A percentile compares a stretch with the other conserved stretches of the same genome.
Evolutionary conservation across 768 basidiomycete species (phyloP).

Genomic region (Coprinellus aureogranulatus): DNA sequence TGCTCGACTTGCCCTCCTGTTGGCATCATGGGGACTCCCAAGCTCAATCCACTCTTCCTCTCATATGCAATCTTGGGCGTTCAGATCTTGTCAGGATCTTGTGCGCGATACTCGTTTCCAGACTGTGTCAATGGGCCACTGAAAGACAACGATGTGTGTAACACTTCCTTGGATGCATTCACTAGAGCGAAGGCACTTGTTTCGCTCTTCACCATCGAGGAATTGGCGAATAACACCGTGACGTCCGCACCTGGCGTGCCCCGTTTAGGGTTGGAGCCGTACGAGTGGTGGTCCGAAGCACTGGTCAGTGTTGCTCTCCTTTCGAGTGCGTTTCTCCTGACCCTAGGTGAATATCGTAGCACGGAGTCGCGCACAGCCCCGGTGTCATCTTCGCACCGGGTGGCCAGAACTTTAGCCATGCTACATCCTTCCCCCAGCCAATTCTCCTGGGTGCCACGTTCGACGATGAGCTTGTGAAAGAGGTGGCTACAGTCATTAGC

Average conservation of each 20-base stretch:
- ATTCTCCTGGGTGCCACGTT: slow-evolving; percentile 55
- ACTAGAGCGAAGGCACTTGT: slow-evolving; percentile 52
- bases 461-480: slow-evolving; percentile 50
- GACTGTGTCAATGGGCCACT: slow-evolving; percentile 49
- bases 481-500: slow-evolving; percentile 49
- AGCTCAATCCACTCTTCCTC: slow-evolving; percentile 11
- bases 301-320: slow-evolving; percentile 34
- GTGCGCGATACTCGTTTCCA: slow-evolving; percentile 37
- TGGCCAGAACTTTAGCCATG: slow-evolving; percentile 50
- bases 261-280: slow-evolving; percentile 53
- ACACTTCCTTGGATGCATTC: slow-evolving; percentile 40
- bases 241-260: slow-evolving; percentile 50
- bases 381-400: slow-evolving; percentile 49
- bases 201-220: slow-evolving; percentile 46
- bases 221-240: slow-evolving; percentile 51
- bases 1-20: too few species aligned
- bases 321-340: not conserved
- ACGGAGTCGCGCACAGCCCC: slow-evolving; percentile 53
- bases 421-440: slow-evolving; percentile 59
- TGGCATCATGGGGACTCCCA: slow-evolving; percentile 7
- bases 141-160: slow-evolving; percentile 45
- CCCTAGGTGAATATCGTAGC: slow-evolving; percentile 28
- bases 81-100: not conserved
- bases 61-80: not conserved
- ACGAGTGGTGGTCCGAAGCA: slow-evolving; percentile 63